Evolutionary conservation across 2,329 filamentous ascomycete genomes (phyloP).

Genomic region (Fusarium caatingaense): DNA sequence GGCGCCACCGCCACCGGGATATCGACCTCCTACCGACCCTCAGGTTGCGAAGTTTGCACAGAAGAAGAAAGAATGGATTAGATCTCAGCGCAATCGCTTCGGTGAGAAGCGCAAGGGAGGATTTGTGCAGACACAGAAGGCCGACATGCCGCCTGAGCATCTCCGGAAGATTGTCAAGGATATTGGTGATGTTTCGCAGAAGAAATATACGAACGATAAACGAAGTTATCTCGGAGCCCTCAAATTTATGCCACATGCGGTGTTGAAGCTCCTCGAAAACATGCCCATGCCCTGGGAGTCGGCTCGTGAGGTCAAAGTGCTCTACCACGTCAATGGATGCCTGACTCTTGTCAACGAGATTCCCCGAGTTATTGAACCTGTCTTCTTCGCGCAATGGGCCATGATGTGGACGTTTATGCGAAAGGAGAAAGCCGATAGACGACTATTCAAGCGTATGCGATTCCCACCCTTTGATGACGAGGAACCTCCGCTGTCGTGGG

Average conservation of each 20-base stretch:
- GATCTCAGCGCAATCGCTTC: slow-evolving; percentile 89
- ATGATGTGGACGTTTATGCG: slow-evolving; percentile 99
- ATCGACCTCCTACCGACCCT: slow-evolving; percentile 81
- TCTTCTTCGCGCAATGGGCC: slow-evolving; percentile 98
- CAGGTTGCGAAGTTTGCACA: slow-evolving; percentile 94
- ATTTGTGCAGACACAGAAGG: slow-evolving; percentile 98
- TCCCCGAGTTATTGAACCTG: slow-evolving; percentile 94
- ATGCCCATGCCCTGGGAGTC: slow-evolving; percentile 99
- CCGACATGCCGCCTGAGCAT: slow-evolving; percentile 98
- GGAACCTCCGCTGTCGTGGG: slow-evolving; percentile 96
- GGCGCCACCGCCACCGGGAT: slow-evolving; percentile 86
- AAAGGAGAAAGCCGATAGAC: slow-evolving; percentile 93
- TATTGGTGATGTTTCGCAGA: slow-evolving; percentile 98
- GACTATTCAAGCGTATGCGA: slow-evolving; percentile 98
- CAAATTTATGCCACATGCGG: slow-evolving; percentile 99
- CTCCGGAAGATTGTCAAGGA: slow-evolving; percentile 97
- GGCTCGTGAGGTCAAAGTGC: slow-evolving; percentile 92
- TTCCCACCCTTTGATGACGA: slow-evolving; percentile 99
- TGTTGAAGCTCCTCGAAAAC: slow-evolving; percentile 96
- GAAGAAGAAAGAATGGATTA: slow-evolving; percentile 99
- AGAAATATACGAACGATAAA: slow-evolving; percentile 99
- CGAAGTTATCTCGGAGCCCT: slow-evolving; percentile 95
- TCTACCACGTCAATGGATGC: slow-evolving; percentile 98
- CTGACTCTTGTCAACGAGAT: slow-evolving; percentile 97
- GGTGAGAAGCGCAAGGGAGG: slow-evolving; percentile 97